A percentile compares a stretch with the other conserved stretches of the same genome.
These are phyloP conservation scores for Grosmannia clavigera DNA, from an alignment of 2,329 filamentous ascomycete genomes.

Conservation along the genomic window DNA sequence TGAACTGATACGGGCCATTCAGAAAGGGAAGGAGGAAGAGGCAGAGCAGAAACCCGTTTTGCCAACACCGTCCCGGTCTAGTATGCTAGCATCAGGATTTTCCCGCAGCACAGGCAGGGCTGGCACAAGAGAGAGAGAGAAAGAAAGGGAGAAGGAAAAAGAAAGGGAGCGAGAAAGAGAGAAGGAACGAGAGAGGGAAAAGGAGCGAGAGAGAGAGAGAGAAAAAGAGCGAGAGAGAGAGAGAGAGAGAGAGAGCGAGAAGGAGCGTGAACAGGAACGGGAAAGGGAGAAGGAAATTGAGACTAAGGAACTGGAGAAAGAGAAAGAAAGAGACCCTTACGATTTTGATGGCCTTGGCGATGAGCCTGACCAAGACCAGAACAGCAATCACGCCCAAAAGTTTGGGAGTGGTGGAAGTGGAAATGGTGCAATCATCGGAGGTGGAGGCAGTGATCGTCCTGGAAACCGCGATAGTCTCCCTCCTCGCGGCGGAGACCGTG, in stretches of 20 bases:
- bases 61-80: conserved; percentile 12
- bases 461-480: conserved; percentile 22
- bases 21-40: conserved; percentile 28
- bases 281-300: conserved; percentile 2
- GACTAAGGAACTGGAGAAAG: background rate
- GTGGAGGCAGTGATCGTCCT: conserved; percentile 17
- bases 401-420: conserved; percentile 19
- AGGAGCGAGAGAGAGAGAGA: conserved; percentile 20
- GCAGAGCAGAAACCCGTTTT: conserved; percentile 17
- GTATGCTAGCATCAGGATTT: conserved; percentile 7
- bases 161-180: conserved; percentile 18
- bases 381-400: conserved; percentile 23
- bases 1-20: conserved; percentile 26
- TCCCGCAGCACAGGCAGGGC: conserved; percentile 9
- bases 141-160: conserved; percentile 11
- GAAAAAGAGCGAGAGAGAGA: conserved; percentile 15
- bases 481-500: conserved; percentile 28
- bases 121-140: conserved; percentile 15
- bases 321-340: conserved; percentile 18
- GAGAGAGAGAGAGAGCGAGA: conserved; percentile 14
- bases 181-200: conserved; percentile 14
- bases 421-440: background rate
- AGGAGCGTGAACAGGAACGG: background rate
- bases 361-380: conserved; percentile 28
- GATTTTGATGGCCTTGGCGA: conserved; percentile 31